Percentiles rank a stretch among this genome's conserved stretches.
phyloP scores from a whole-genome alignment of 208 protist species.

The Leishmania amazonensis region DNA sequence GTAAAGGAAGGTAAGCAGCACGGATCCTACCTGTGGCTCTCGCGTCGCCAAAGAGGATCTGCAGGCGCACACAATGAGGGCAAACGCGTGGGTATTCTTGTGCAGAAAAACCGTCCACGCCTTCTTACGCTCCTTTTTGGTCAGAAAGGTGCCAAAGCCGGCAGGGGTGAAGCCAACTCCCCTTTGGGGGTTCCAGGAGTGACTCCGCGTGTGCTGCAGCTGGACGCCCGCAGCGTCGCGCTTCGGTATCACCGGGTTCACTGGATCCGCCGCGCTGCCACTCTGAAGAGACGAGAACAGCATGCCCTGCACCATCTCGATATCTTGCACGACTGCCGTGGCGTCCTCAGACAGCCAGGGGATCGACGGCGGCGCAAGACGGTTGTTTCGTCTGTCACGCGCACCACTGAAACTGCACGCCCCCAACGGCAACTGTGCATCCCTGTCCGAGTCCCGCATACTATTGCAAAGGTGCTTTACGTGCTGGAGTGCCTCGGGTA shows the following conservation, averaged over 20 bases:
- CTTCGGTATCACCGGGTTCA: slow-evolving; percentile 7
- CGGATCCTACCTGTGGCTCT: slow-evolving; percentile 38
- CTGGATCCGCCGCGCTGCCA: slow-evolving; percentile 2
- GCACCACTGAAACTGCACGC: background rate
- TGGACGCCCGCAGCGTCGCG: background rate
- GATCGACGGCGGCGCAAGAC: background rate
- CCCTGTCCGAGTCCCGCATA: slow-evolving; percentile 12
- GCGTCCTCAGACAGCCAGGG: slow-evolving; percentile 12
- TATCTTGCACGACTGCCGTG: slow-evolving; percentile 14
- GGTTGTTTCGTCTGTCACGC: slow-evolving; percentile 17
- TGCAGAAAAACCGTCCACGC: slow-evolving; percentile 61
- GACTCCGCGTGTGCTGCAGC: slow-evolving; percentile 18
- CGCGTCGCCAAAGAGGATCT: slow-evolving; percentile 42
- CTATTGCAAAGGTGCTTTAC: slow-evolving; percentile 29
- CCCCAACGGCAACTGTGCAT: background rate
- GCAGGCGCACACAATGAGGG: slow-evolving; percentile 48
- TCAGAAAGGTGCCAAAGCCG: slow-evolving; percentile 15
- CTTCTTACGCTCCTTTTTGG: slow-evolving; percentile 28
- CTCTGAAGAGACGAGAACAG: slow-evolving; percentile 32
- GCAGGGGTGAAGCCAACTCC: slow-evolving; percentile 4
- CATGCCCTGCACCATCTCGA: slow-evolving; percentile 25
- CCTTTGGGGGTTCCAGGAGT: slow-evolving; percentile 16
- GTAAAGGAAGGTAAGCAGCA: slow-evolving; percentile 67
- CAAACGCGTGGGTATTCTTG: slow-evolving; percentile 57
- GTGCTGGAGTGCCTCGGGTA: slow-evolving; percentile 22